These are phyloP conservation scores for Lanmaoa pseudosensibilis DNA, from an alignment of 768 basidiomycete species.

Conservation along the genomic window DNA sequence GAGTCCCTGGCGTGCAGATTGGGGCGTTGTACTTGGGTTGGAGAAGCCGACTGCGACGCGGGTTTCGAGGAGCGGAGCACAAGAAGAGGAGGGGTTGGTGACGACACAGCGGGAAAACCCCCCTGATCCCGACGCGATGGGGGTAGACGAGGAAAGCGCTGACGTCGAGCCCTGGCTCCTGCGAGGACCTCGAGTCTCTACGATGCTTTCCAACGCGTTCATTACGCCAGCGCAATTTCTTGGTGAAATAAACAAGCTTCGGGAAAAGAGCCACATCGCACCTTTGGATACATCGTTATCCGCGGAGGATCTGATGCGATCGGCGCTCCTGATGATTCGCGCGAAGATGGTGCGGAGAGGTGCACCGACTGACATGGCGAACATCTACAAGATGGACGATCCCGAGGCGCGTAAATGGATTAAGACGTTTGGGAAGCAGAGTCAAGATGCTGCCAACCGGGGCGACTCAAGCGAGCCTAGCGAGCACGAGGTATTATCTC, in stretches of 20 bases:
- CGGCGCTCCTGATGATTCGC: slow-evolving; percentile 68
- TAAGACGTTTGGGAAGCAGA: slow-evolving; percentile 30
- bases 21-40: slow-evolving; percentile 68
- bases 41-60: slow-evolving; percentile 14
- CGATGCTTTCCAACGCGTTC: slow-evolving; percentile 47
- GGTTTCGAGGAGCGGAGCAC: not conserved
- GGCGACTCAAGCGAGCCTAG: slow-evolving; percentile 21
- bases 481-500: slow-evolving; percentile 30
- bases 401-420: slow-evolving; percentile 52
- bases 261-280: slow-evolving; percentile 52
- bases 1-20: slow-evolving; percentile 78
- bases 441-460: slow-evolving; percentile 7
- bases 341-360: slow-evolving; percentile 66
- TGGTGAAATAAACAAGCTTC: slow-evolving; percentile 56
- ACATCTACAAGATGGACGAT: slow-evolving; percentile 65
- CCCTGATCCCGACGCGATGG: slow-evolving; percentile 10
- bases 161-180: slow-evolving; percentile 63
- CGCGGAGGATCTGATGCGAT: slow-evolving; percentile 49
- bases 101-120: slow-evolving; percentile 57
- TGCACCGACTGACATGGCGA: slow-evolving; percentile 69
- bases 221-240: slow-evolving; percentile 47
- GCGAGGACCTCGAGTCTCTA: slow-evolving; percentile 50
- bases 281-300: slow-evolving; percentile 36
- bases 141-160: not conserved
- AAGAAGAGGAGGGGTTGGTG: slow-evolving; percentile 42